phyloP scores from a whole-genome alignment of 164 flowering plant genomes.

The Magnolia officinalis region DNA sequence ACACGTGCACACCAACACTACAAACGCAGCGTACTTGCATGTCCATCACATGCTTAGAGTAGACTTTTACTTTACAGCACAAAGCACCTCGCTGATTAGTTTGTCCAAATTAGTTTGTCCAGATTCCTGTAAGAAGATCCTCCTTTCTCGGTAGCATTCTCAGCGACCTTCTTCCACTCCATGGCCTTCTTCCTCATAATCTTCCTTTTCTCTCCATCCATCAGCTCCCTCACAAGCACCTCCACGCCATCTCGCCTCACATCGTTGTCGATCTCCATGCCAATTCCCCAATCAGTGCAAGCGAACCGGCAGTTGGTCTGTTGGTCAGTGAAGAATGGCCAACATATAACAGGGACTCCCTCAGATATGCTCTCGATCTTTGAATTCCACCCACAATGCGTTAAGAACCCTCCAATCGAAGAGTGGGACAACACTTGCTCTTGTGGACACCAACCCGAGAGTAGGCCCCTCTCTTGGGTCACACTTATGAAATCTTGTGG shows the following conservation, averaged over 20 bases:
- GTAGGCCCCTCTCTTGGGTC: slow-evolving; percentile 23
- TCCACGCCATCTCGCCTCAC: slow-evolving; percentile 28
- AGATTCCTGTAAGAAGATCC: slow-evolving; percentile 19
- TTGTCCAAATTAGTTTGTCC: slow-evolving; percentile 18
- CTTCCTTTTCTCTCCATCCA: slow-evolving; percentile 28
- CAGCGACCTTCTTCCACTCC: slow-evolving; percentile 20
- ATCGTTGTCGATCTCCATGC: slow-evolving; percentile 28
- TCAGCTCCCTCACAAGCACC: slow-evolving; percentile 22
- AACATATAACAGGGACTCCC: slow-evolving; percentile 37
- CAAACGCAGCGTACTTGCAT: too few species aligned
- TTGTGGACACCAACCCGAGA: slow-evolving; percentile 37
- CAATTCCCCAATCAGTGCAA: slow-evolving; percentile 30
- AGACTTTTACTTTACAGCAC: background rate
- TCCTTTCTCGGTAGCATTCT: slow-evolving; percentile 4
- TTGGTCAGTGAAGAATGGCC: slow-evolving; percentile 41
- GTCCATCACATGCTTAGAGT: too few species aligned
- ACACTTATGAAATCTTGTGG: slow-evolving; percentile 22
- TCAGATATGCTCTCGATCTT: slow-evolving; percentile 26
- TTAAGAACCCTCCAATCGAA: slow-evolving; percentile 30
- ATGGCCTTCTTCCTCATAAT: slow-evolving; percentile 6
- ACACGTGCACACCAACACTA: too few species aligned
- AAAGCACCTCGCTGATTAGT: slow-evolving; percentile 12
- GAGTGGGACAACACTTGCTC: slow-evolving; percentile 33
- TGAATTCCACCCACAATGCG: slow-evolving; percentile 52
- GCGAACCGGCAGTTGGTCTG: slow-evolving; percentile 27